Evolutionary conservation across 169 alveolate species (phyloP).

Genomic region (Cryptosporidium baileyi): DNA sequence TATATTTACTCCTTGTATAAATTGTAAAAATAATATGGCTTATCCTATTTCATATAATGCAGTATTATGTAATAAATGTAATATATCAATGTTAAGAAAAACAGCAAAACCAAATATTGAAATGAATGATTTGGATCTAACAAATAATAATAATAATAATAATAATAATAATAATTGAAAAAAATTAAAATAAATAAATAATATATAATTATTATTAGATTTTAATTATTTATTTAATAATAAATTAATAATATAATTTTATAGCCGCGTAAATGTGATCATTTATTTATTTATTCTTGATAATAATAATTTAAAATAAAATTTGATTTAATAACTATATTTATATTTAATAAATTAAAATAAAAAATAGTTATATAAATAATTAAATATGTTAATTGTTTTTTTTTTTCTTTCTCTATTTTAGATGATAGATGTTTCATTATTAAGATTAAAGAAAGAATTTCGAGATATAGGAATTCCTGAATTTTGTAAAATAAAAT

Average conservation of each 20-base stretch:
- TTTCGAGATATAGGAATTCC: conserved; percentile 52
- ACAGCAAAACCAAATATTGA: conserved; percentile 42
- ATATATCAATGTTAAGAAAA: conserved; percentile 39
- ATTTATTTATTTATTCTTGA: too few relatives aligned
- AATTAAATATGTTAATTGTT: neutral
- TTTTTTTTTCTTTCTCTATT: neutral
- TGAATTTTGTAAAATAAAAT: conserved; percentile 31
- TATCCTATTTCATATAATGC: conserved; percentile 69
- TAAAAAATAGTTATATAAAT: neutral
- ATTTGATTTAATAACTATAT: too few relatives aligned
- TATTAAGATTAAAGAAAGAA: conserved; percentile 33
- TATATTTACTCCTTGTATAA: conserved; percentile 38
- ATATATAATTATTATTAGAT: too few relatives aligned
- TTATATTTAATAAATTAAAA: too few relatives aligned
- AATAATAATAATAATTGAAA: too few relatives aligned
- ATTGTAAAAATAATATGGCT: conserved; percentile 40
- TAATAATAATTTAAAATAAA: too few relatives aligned
- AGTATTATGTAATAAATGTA: conserved; percentile 43
- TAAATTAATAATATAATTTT: too few relatives aligned
- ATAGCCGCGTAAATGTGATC: too few relatives aligned
- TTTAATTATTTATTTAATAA: too few relatives aligned
- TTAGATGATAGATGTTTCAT: neutral
- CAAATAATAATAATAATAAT: too few relatives aligned
- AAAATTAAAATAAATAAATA: too few relatives aligned
- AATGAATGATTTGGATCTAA: too few relatives aligned